phyloP scores from a whole-genome alignment of 345 rosid species.

The Euphorbia pulcherrima region DNA sequence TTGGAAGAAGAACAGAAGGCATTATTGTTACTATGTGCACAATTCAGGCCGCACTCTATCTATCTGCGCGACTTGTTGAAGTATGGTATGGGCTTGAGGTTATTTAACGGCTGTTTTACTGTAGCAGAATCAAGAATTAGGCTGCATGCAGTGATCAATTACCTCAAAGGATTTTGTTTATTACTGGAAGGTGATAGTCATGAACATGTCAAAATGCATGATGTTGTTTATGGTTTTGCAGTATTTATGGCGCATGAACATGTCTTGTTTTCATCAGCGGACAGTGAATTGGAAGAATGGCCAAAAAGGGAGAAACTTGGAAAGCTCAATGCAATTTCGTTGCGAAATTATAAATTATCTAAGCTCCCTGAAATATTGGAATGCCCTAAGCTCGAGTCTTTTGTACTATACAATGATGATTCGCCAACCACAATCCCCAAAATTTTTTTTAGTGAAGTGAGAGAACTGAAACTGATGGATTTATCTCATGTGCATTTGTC shows the following conservation, averaged over 20 bases:
- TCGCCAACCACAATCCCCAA: too few relatives aligned
- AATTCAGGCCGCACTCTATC: too few relatives aligned
- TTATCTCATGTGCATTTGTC: too few relatives aligned
- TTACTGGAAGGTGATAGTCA: constrained; percentile 10
- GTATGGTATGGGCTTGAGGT: not conserved
- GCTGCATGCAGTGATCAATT: constrained; percentile 10
- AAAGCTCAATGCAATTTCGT: constrained; percentile 1
- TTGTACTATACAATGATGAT: not conserved
- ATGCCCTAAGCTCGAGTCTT: constrained; percentile 14
- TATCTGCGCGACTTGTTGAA: not conserved
- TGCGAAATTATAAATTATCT: too few relatives aligned
- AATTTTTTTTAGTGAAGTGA: too few relatives aligned
- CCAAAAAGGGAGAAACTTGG: not conserved
- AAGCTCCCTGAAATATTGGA: constrained; percentile 21
- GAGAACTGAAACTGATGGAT: too few relatives aligned
- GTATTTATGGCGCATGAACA: too few relatives aligned
- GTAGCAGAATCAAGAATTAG: constrained; percentile 19
- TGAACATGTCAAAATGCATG: constrained; percentile 21
- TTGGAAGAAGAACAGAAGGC: not conserved
- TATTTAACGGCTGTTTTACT: not conserved
- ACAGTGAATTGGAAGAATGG: constrained; percentile 1
- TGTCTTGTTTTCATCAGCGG: too few relatives aligned
- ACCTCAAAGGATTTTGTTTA: constrained; percentile 26
- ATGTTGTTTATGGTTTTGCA: constrained; percentile 26
- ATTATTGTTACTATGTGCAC: not conserved